Evolutionary conservation across 495 filamentous ascomycete species (phyloP), one percentile per base, ranked within the genome.

Genomic region (Cairneyella variabilis): DNA sequence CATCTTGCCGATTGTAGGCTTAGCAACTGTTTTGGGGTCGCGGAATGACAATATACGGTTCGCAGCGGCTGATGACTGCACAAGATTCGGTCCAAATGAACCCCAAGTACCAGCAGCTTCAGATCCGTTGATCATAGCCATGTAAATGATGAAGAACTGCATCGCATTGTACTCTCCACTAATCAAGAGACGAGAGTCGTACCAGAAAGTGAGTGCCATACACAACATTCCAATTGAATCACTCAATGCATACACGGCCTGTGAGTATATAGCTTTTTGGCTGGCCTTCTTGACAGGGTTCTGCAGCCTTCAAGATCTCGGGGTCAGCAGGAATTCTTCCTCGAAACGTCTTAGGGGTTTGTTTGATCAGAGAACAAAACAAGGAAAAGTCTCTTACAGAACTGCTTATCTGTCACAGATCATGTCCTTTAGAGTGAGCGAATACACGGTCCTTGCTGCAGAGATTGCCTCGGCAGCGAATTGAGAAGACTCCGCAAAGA

Each of bases 171-270:
- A 85, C n/a, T 74, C 58, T 0, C 80, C 79, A 28, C 69, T 63
- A 12, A 73, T 68, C 14, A 86, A 75, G 49, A 79, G 74, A 30
- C 67, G 71, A 0, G 77, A 72, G 4, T 82, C 83, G 76, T 83
- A 88, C 76, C 81, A 85, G 63, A 85, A 86, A 0, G 79, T 80
- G 17, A 88, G 66, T 0, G 82, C 83, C 61, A 83, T 83, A 12
- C 86, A 74, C 12, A 82, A 64, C 48, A 78, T 68, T 16, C 74
- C 71, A 9, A 77, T 59, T 59, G 73, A 76, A 46, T 80, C 76
- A 14, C 76, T 74, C 18, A 78, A 68, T 3, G 78, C 76, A 43
- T 78, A 78, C 69, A 76, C 79, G 23, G 76, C 48, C 53, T 72
- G 78, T 27, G 73, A 70, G 51, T 70, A 73, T 11, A 76, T 23